A percentile compares a stretch with the other conserved stretches of the same genome.
phyloP scores from a whole-genome alignment of 2,329 filamentous ascomycete species.

The Sclerotinia spermophila region DNA sequence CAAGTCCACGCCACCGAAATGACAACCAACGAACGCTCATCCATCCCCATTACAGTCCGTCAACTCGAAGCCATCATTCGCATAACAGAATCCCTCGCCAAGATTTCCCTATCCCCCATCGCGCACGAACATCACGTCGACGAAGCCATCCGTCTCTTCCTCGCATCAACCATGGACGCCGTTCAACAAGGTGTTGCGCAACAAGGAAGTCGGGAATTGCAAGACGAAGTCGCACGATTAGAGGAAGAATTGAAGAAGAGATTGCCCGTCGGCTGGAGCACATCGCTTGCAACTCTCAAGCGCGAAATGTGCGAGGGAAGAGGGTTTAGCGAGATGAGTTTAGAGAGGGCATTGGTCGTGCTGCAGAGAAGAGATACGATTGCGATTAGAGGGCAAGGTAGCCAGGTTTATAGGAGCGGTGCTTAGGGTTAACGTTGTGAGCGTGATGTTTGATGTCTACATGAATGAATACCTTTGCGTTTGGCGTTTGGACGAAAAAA shows the following conservation, averaged over 20 bases:
- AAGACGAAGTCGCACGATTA: constrained; percentile 82
- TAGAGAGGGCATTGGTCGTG: constrained; percentile 81
- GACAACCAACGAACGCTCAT: constrained; percentile 83
- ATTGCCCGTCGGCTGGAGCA: constrained; percentile 93
- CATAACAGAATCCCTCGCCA: constrained; percentile 93
- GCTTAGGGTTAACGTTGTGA: constrained; percentile 43
- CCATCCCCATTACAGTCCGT: constrained; percentile 95
- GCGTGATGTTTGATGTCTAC: constrained; percentile 9
- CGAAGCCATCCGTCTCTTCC: constrained; percentile 93
- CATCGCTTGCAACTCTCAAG: constrained; percentile 78
- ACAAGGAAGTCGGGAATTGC: constrained; percentile 79
- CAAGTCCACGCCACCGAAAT: constrained; percentile 91
- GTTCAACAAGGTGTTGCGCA: constrained; percentile 79
- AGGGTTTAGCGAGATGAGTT: constrained; percentile 80
- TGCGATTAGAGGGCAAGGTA: constrained; percentile 72
- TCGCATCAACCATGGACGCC: constrained; percentile 96
- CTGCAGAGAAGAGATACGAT: constrained; percentile 85
- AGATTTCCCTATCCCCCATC: constrained; percentile 79
- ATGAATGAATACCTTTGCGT: background rate
- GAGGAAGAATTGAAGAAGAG: constrained; percentile 85
- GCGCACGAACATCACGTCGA: constrained; percentile 92
- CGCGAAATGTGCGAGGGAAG: constrained; percentile 90
- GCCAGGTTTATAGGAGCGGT: constrained; percentile 70
- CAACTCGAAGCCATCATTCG: constrained; percentile 96
- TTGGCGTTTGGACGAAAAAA: constrained; percentile 11